Evolutionary conservation across 2,329 filamentous ascomycete genomes (phyloP), one percentile per base, ranked within the genome.

Genomic region (Arthrobotrys sphaeroides): DNA sequence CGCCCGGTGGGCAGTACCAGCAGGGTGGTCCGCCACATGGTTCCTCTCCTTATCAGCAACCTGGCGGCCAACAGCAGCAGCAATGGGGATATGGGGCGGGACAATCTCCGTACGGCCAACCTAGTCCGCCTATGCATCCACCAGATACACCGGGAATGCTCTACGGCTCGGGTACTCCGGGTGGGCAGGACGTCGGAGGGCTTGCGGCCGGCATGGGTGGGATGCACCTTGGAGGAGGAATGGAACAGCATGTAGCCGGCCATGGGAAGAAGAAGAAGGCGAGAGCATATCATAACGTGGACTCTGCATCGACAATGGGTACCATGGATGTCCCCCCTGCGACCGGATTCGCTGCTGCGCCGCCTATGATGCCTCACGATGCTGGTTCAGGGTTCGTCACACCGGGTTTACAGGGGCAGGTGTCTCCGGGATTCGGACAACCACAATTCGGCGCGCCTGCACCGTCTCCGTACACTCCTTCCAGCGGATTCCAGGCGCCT

Each of bases 221-320:
- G 74, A 88, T 96, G 87, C 89, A 86, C 42, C 84, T 96, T 33
- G 83, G 81, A 70, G 85, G 78, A 43, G 51, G 51, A 13, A 55
- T 10, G 51, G 83, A 85, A 49, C 84, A 85, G 36, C 82, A 87
- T 55, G 84, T 84, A 1, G 83, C 83, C 69, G 86, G 80, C 74
- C 82, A 82, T 73, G 82, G 82, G 78, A 91, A 86, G 83, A 92
- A 94, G 86, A 98, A 97, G 88, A 97, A 97, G 87, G 91, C 82
- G 89, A 93, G 98, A 83, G 94, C 94, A 77, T 91, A 96, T 83
- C 94, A 98, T 82, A 90, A 89, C 40, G 88, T 98, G 62, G 92
- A 94, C 78, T 88, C 91, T 20, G 86, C 90, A 10, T 86, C 86
- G 84, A 85, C 7, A 85, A 87, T 6, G 83, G 55, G 40, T 40